Conservation (phyloP, 1,284 basidiomycete genomes). For the Ceratobasidium sp. region DNA sequence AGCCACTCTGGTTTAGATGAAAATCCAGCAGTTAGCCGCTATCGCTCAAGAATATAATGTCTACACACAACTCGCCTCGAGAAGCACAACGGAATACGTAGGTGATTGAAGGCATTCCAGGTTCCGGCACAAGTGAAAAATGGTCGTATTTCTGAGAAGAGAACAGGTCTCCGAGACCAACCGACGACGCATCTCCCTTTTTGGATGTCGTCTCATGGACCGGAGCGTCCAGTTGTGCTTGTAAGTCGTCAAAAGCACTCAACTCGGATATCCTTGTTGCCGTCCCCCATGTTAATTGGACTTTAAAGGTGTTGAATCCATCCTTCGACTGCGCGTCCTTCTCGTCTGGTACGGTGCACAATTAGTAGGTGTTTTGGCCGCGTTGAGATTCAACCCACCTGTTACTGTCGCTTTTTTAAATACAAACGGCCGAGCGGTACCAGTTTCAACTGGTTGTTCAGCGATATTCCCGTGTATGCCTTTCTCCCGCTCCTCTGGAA, state of each 20-base stretch:
- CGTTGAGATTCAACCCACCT: too few relatives aligned
- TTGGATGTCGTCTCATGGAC: conserved; percentile 15
- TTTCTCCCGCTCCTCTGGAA: background rate
- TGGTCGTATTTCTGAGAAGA: background rate
- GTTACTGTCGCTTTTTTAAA: conserved; percentile 1
- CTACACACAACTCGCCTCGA: background rate
- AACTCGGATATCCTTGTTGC: background rate
- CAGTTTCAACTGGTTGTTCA: background rate
- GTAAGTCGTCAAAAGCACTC: background rate
- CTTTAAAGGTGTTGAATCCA: background rate
- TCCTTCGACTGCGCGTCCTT: background rate
- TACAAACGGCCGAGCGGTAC: background rate
- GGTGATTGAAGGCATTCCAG: background rate
- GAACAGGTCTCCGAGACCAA: background rate
- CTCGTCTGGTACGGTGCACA: background rate
- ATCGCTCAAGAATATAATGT: background rate
- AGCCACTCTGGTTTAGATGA: background rate
- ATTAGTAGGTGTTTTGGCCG: too few relatives aligned
- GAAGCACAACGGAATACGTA: conserved; percentile 17
- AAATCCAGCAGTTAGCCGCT: background rate
- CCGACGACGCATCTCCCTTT: conserved; percentile 4
- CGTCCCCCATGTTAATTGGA: background rate
- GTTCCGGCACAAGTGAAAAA: background rate
- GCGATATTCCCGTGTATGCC: background rate
- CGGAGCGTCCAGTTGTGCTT: background rate